phyloP scores from a whole-genome alignment of 2,329 filamentous ascomycete genomes.

The Pseudogymnoascus sp. region DNA sequence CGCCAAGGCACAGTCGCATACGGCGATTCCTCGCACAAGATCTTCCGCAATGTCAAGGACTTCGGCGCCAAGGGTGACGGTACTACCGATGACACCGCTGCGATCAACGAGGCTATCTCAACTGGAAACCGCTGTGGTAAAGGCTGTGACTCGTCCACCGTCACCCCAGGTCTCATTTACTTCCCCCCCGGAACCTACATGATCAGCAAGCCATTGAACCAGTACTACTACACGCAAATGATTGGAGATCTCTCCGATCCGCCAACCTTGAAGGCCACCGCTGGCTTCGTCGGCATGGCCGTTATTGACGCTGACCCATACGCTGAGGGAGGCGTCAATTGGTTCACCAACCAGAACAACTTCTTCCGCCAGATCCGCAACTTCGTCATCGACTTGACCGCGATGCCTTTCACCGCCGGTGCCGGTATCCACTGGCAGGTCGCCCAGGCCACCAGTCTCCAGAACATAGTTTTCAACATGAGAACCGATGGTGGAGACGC shows the following conservation, averaged over 20 bases:
- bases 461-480: slow-evolving; percentile 80
- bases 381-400: slow-evolving; percentile 68
- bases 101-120: slow-evolving; percentile 77
- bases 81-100: slow-evolving; percentile 66
- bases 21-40: slow-evolving; percentile 49
- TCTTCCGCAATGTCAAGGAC: slow-evolving; percentile 71
- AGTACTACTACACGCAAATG: slow-evolving; percentile 90
- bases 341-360: slow-evolving; percentile 73
- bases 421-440: slow-evolving; percentile 80
- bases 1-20: slow-evolving; percentile 27
- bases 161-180: slow-evolving; percentile 80
- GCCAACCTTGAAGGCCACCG: slow-evolving; percentile 66
- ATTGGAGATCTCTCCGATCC: slow-evolving; percentile 67
- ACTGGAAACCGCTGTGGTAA: slow-evolving; percentile 71
- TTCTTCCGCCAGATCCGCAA: slow-evolving; percentile 80
- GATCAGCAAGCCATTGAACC: slow-evolving; percentile 69
- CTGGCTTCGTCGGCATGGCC: slow-evolving; percentile 73
- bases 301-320: slow-evolving; percentile 88
- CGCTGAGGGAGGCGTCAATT: slow-evolving; percentile 56
- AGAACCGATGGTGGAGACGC: slow-evolving; percentile 51
- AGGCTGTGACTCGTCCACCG: slow-evolving; percentile 75
- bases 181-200: slow-evolving; percentile 84
- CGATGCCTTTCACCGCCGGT: slow-evolving; percentile 50
- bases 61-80: slow-evolving; percentile 64
- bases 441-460: slow-evolving; percentile 70